Base-by-base conservation (phyloP, 345 rosid genomes). In the Linum trigynum region DNA sequence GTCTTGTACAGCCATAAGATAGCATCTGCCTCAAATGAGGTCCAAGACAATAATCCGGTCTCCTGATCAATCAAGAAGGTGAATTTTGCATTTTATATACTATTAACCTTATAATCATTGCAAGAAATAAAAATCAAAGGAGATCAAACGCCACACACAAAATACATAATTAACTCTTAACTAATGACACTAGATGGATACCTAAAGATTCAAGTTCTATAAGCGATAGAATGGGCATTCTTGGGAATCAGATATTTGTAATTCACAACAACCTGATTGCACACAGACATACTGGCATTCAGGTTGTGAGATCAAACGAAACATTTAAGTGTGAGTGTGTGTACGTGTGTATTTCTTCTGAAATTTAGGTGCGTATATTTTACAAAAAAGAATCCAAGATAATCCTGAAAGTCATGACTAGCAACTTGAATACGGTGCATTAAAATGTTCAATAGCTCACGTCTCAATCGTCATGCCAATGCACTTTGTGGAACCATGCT, bases 391-490 rank as follows among this genome's bases (percentile, higher is more conserved):
- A 23, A 23, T 23, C 32, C 0, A 23, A 23, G 32, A 23, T 23
- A 23, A 23, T 23, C 32, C 32, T 23, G 32, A 23, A 23, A 23
- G 0, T 23, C 32, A 62, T 51, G 38, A 7, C 39, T 23, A n/a
- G 9, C 38, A 76, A 60, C 15, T 39, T 17, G 63, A 23, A 23
- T 17, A 42, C 40, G 53, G 9, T 48, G 14, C 9, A 48, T 48
- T 48, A 9, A 48, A 48, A 48, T 12, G 53, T 48, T 48, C 53
- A 63, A 51, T 37, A 59, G 77, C 91, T 87, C 81, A 94, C 99
- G 99, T 91, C 79, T 95, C 97, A 67, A 95, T 91, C 0, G 97
- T 95, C 99, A 95, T 95, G 79, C 99, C 99, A 53, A 91, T 95
- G 77, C 99, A 95, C 83, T 95, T 95, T 12, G 83, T 83, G 3